Base-by-base conservation (phyloP, 2,329 filamentous ascomycete genomes). In the Trichoderma sp. region DNA sequence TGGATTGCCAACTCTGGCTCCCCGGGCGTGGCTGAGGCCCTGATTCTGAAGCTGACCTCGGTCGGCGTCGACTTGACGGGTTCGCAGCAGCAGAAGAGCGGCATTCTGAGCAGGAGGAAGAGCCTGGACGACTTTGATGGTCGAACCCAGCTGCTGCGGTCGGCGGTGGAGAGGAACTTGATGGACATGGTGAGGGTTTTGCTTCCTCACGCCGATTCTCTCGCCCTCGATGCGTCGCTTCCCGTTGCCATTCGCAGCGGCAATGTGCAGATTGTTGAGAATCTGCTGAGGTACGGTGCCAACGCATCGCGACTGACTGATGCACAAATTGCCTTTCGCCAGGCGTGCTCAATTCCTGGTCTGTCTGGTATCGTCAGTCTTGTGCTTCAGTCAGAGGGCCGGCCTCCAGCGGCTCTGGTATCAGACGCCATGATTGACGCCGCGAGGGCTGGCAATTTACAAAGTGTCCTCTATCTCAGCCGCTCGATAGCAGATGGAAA, bases 351-450 rank as follows among this genome's bases (percentile, higher is more conserved):
- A 16, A 74, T 80, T 8, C 85, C 83, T 6, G 81, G 80, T 3
- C 79, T 83, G 47, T 76, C 82, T 1, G 81, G 82, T 4, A 74
- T 88, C 55, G 76, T 88, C 19, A 81, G 79, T 13, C 79, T 86
- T 24, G 72, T 88, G 6, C 74, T 88, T 1, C 81, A 81, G 57
- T 86, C 85, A 0, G 82, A 85, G 7, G 84, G 83, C 14, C 79
- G 80, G 21, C 85, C 86, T 0, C 75, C 81, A 0, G 73, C 79
- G 3, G 71, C 77, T 2, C 81, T 80, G 73, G 73, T 85, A 8
- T 87, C 86, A 3, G 81, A 85, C 58, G 82, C 81, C 58, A 81
- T 88, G 82, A 81, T 84, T 13, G 84, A 86, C 57, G 86, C 86
- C 4, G 77, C 83, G 0, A 80, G 79, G 35, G 82, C 82, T 4